Evolutionary conservation across 768 basidiomycete genomes (phyloP).

Genomic region (Termitomyces bulborhizus): DNA sequence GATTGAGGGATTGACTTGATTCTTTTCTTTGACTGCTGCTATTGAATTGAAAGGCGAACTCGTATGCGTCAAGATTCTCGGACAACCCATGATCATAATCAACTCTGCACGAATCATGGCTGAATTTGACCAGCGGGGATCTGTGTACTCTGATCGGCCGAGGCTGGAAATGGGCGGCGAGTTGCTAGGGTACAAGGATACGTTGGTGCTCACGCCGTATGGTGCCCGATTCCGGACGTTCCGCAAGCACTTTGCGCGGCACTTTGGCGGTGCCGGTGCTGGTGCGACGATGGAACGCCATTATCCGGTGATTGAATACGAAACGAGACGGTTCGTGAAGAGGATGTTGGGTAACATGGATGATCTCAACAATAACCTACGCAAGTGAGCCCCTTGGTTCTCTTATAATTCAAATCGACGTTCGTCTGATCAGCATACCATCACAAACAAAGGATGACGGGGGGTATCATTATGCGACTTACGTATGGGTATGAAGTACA

Average conservation of each 20-base stretch:
- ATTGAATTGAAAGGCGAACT: constrained; percentile 24
- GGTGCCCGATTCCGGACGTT: constrained; percentile 36
- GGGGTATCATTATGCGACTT: constrained; percentile 46
- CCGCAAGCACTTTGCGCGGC: constrained; percentile 36
- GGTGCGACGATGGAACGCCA: constrained; percentile 22
- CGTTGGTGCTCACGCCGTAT: constrained; percentile 38
- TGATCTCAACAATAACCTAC: constrained; percentile 28
- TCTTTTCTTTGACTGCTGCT: no score
- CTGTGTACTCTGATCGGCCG: constrained; percentile 44
- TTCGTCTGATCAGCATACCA: no score
- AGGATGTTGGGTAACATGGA: constrained; percentile 25
- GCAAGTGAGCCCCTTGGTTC: constrained; percentile 27
- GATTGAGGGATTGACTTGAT: no score
- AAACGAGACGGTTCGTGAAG: constrained; percentile 31
- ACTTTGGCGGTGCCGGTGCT: constrained; percentile 32
- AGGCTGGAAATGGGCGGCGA: constrained; percentile 45
- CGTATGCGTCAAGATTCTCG: constrained; percentile 33
- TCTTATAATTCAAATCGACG: no score
- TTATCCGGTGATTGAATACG: constrained; percentile 25
- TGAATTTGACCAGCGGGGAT: constrained; percentile 40
- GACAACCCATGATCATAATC: constrained; percentile 41
- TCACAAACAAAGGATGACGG: constrained; percentile 28
- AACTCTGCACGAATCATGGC: constrained; percentile 38
- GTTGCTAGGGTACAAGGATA: constrained; percentile 40
- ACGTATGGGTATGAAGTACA: constrained; percentile 53